phyloP scores from a whole-genome alignment of 2,329 filamentous ascomycete genomes.

The Byssothecium circinans region DNA sequence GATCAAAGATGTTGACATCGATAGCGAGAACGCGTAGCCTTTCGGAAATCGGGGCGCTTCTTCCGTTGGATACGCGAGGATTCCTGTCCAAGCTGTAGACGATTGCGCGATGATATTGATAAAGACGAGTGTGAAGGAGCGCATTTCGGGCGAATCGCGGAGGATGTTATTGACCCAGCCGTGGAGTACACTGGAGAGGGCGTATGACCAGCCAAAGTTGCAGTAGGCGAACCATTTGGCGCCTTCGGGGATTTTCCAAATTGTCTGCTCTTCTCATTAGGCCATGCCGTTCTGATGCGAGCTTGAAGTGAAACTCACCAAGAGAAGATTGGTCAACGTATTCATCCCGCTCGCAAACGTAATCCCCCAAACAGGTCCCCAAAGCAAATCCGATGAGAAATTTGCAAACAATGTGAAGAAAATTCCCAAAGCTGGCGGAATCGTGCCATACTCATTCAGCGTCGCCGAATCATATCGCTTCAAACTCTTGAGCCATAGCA shows the following conservation, averaged over 20 bases:
- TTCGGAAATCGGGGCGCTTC: constrained; percentile 49
- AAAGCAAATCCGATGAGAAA: constrained; percentile 58
- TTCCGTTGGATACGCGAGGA: constrained; percentile 55
- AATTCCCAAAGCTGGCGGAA: constrained; percentile 58
- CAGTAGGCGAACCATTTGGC: constrained; percentile 59
- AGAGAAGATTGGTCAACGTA: not conserved
- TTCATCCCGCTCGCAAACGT: constrained; percentile 56
- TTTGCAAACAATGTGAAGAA: constrained; percentile 58
- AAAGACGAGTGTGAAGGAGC: constrained; percentile 54
- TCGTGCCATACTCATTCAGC: constrained; percentile 57
- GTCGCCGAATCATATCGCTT: constrained; percentile 50
- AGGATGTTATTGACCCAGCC: constrained; percentile 59
- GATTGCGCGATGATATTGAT: constrained; percentile 59
- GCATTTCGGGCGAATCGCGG: constrained; percentile 49
- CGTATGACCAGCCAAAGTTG: constrained; percentile 53
- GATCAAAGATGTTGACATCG: constrained; percentile 44
- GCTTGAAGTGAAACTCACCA: too few relatives aligned
- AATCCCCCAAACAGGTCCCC: constrained; percentile 59
- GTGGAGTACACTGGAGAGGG: constrained; percentile 59
- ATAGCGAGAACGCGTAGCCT: constrained; percentile 48
- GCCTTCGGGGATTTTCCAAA: constrained; percentile 60
- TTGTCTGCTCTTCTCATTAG: constrained; percentile 43
- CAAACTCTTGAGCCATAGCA: constrained; percentile 62
- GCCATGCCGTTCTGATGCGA: constrained; percentile 42
- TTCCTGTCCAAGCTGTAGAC: constrained; percentile 59